Evolutionary conservation across 495 filamentous ascomycete species (phyloP).

Genomic region (Baudoinia panamericana): DNA sequence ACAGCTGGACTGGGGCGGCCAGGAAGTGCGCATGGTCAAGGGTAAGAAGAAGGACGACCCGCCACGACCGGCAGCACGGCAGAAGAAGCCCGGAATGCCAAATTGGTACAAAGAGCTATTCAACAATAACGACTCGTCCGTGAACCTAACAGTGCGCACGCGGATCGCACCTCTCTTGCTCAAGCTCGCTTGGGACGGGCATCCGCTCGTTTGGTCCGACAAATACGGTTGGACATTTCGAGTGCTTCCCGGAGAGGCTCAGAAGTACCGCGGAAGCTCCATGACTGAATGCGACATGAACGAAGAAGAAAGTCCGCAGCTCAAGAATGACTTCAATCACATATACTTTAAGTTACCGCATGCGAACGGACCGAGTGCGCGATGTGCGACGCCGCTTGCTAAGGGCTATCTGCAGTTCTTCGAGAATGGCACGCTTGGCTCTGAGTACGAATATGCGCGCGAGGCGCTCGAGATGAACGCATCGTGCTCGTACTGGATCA

Average conservation of each 20-base stretch:
- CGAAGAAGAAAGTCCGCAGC: slow-evolving; percentile 47
- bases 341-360: slow-evolving; percentile 90
- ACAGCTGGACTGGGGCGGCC: slow-evolving; percentile 91
- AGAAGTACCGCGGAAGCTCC: slow-evolving; percentile 54
- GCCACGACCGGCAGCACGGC: slow-evolving; percentile 60
- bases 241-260: slow-evolving; percentile 50
- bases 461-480: slow-evolving; percentile 97
- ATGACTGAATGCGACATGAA: slow-evolving; percentile 60
- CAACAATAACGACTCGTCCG: slow-evolving; percentile 43
- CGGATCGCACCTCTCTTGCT: slow-evolving; percentile 79
- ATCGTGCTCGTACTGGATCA: slow-evolving; percentile 97
- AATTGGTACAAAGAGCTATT: slow-evolving; percentile 94
- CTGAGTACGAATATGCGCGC: slow-evolving; percentile 77
- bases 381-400: slow-evolving; percentile 74
- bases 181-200: slow-evolving; percentile 72
- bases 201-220: slow-evolving; percentile 86
- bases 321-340: slow-evolving; percentile 53
- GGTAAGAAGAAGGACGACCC: slow-evolving; percentile 74
- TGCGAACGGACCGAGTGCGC: slow-evolving; percentile 76
- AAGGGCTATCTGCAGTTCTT: slow-evolving; percentile 87
- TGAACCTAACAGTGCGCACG: slow-evolving; percentile 74
- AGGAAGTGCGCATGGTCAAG: slow-evolving; percentile 83
- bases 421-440: slow-evolving; percentile 73
- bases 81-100: slow-evolving; percentile 91
- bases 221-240: slow-evolving; percentile 85